Percentiles rank a stretch among this genome's conserved stretches.
phyloP scores from a whole-genome alignment of 2,329 filamentous ascomycete species.

The Diplodia scrobiculata region DNA sequence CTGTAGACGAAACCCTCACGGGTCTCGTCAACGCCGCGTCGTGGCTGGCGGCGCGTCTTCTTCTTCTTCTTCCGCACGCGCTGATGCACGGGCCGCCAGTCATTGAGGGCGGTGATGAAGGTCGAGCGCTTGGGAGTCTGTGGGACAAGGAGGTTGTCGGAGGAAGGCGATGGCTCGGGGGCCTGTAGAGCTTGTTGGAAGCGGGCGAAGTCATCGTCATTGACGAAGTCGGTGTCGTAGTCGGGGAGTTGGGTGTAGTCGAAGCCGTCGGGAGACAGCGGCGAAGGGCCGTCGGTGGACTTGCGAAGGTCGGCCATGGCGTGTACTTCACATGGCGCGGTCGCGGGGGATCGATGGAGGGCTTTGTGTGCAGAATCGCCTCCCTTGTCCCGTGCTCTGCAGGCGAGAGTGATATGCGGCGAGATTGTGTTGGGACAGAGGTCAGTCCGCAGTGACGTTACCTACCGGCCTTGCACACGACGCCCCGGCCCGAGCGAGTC shows the following conservation, averaged over 20 bases:
- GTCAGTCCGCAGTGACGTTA: conserved; percentile 7
- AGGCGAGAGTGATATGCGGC: neutral
- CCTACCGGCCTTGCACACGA: neutral
- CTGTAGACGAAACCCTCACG: conserved; percentile 89
- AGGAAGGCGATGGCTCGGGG: conserved; percentile 68
- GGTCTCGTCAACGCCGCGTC: conserved; percentile 77
- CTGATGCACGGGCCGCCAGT: conserved; percentile 89
- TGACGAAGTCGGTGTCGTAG: conserved; percentile 74
- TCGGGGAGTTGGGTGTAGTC: conserved; percentile 75
- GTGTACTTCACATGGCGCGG: conserved; percentile 18
- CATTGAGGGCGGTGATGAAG: conserved; percentile 88
- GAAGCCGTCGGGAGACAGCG: conserved; percentile 65
- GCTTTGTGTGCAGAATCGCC: conserved; percentile 8
- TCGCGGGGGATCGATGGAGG: neutral
- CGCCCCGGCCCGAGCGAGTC: neutral
- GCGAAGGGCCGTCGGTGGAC: conserved; percentile 58
- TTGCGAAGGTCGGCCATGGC: conserved; percentile 51
- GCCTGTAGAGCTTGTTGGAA: conserved; percentile 83
- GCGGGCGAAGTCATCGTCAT: conserved; percentile 69
- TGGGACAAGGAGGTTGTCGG: conserved; percentile 55
- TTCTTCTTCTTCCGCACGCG: conserved; percentile 58
- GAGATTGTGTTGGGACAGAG: neutral
- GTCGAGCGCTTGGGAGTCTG: conserved; percentile 49
- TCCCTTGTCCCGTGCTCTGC: conserved; percentile 15
- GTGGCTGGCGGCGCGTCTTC: conserved; percentile 45